Percentiles rank a stretch among this genome's conserved stretches.
Conservation (phyloP, 805 yeast species). For the Candida rishiriensis region DNA sequence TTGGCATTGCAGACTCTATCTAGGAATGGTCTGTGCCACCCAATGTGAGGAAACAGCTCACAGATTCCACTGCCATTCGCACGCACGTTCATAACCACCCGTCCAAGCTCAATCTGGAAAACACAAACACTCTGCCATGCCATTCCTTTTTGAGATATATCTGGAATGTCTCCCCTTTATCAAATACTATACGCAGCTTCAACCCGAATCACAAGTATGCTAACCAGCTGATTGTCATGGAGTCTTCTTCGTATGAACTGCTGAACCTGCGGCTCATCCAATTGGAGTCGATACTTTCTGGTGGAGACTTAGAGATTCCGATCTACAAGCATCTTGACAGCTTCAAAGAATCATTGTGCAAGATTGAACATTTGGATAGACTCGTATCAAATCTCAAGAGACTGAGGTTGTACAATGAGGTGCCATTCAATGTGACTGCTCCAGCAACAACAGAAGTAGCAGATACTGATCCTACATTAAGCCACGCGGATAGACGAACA, state of each 20-base stretch:
- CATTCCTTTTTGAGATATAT: too few species aligned
- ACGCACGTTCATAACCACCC: too few species aligned
- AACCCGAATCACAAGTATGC: too few species aligned
- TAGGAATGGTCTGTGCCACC: too few species aligned
- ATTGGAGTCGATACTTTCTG: slow-evolving; percentile 12
- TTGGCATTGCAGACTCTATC: too few species aligned
- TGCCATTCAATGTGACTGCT: background rate
- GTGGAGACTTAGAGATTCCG: slow-evolving; percentile 2
- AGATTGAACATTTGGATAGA: slow-evolving; percentile 6
- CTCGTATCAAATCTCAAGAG: slow-evolving; percentile 4
- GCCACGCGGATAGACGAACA: slow-evolving; percentile 3
- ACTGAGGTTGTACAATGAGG: slow-evolving; percentile 6
- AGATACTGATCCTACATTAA: background rate
- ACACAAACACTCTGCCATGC: too few species aligned
- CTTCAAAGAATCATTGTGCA: slow-evolving; percentile 3
- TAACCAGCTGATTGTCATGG: background rate
- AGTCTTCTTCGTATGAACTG: slow-evolving; percentile 3
- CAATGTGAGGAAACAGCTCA: too few species aligned
- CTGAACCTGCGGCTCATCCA: slow-evolving; percentile 10
- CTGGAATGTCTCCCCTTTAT: too few species aligned
- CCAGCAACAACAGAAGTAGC: background rate
- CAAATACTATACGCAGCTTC: too few species aligned
- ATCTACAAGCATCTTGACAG: slow-evolving; percentile 2
- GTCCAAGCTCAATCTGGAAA: too few species aligned
- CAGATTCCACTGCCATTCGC: too few species aligned